Base-by-base conservation (phyloP, 2,329 filamentous ascomycete genomes). In the Annulohypoxylon truncatum region DNA sequence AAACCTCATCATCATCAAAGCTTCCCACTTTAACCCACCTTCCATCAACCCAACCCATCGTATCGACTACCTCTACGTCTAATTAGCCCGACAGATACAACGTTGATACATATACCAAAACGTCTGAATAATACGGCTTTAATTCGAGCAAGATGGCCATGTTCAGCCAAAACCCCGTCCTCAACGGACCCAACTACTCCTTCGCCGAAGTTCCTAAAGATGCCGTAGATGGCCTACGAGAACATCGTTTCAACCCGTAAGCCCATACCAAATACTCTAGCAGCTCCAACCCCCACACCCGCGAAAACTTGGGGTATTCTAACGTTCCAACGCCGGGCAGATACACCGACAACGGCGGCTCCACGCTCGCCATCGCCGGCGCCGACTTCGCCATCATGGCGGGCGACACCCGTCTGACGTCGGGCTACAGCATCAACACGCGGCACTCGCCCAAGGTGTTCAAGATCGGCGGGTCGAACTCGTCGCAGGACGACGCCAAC, bases 391-490 rank as follows among this genome's bases (percentile, higher is more conserved):
- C 94, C 77, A 96, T 99, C 82, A 89, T 99, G 79, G 96, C 96
- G 46, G 96, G 96, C 82, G 96, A 99, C 84, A 99, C 96, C 74
- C 92, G 96, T 79, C 93, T 93, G 77, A 97, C 94, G 60, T 92
- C 92, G 71, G 96, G 96, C 78, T 99, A 97, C 89, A 97, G 92
- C 86, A 99, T 99, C 90, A 97, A 99, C 89, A 94, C 94, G 64
- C 92, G 96, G 76, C 95, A 92, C 84, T 88, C 91, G 64, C 96
- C 96, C 61, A 99, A 99, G 83, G 92, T 99, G 69, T 99, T 97
- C 88, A 94, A 92, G 82, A 96, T 99, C 73, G 96, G 96, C 66
- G 96, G 95, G 57, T 93, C 94, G 66, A 94, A 92, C 42, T 89
- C 93, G 55, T 90, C 93, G 60, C 93, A 96, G 79, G 89, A 92